Conservation (phyloP, 768 basidiomycete species). For the Kwoniella newhampshirensis region DNA sequence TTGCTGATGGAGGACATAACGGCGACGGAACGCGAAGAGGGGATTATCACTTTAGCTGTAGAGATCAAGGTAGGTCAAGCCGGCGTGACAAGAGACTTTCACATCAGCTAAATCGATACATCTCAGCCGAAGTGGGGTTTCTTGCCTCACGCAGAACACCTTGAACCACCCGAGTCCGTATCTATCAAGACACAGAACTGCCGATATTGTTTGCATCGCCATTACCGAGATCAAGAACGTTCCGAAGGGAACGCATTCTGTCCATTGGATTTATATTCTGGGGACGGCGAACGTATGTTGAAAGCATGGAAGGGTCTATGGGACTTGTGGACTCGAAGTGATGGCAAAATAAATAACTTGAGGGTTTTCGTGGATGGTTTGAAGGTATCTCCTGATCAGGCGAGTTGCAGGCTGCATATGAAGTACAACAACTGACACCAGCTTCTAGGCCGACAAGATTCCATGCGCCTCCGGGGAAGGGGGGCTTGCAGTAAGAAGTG, state of each 20-base stretch:
- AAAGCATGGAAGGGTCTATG: conserved; percentile 70
- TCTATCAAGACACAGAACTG: conserved; percentile 70
- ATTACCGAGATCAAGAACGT: conserved; percentile 53
- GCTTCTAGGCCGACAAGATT: conserved; percentile 11
- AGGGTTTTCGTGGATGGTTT: conserved; percentile 72
- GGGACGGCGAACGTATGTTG: conserved; percentile 62
- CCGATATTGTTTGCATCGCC: conserved; percentile 86
- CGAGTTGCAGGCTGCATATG: conserved; percentile 52
- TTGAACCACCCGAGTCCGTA: conserved; percentile 62
- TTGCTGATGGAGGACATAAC: conserved; percentile 77
- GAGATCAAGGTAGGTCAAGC: conserved; percentile 94
- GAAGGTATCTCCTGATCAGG: conserved; percentile 62
- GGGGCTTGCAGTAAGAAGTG: conserved; percentile 1
- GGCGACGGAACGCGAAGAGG: conserved; percentile 48
- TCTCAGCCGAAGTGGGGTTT: conserved; percentile 96
- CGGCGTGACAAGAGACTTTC: background rate
- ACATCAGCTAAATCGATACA: background rate
- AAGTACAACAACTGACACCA: background rate
- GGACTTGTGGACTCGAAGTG: conserved; percentile 67
- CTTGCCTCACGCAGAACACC: conserved; percentile 63
- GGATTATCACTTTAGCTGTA: conserved; percentile 61
- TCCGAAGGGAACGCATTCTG: conserved; percentile 60
- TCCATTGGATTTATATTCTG: conserved; percentile 86
- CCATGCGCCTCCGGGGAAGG: conserved; percentile 13
- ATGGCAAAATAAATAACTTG: conserved; percentile 75